Conservation (phyloP, 352 stramenopile genomes). For the Phytophthora constricta region DNA sequence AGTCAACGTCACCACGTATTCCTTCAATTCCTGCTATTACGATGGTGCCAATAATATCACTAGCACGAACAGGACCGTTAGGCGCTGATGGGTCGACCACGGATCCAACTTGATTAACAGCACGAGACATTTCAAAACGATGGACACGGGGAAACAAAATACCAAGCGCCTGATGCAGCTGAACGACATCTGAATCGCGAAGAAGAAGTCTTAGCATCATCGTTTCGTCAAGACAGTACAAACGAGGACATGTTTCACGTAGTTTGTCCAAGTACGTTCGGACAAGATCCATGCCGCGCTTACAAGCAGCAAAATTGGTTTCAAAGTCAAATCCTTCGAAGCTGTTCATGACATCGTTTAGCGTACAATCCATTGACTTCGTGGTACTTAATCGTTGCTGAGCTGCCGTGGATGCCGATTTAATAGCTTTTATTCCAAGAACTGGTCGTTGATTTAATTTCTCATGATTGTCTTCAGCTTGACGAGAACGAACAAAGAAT, state of each 20-base stretch:
- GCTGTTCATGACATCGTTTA: slow-evolving; percentile 47
- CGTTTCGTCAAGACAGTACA: slow-evolving; percentile 49
- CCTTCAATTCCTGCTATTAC: slow-evolving; percentile 33
- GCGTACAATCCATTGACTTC: slow-evolving; percentile 40
- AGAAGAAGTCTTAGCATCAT: slow-evolving; percentile 50
- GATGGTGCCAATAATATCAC: slow-evolving; percentile 26
- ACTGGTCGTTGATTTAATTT: slow-evolving; percentile 4
- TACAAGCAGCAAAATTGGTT: slow-evolving; percentile 37
- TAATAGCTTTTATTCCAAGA: slow-evolving; percentile 14
- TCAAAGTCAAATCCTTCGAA: slow-evolving; percentile 74
- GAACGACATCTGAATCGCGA: slow-evolving; percentile 44
- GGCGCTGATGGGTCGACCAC: slow-evolving; percentile 16
- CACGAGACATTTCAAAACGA: slow-evolving; percentile 36
- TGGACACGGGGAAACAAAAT: slow-evolving; percentile 50
- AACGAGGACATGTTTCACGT: slow-evolving; percentile 44
- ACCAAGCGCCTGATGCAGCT: slow-evolving; percentile 34
- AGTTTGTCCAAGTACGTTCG: slow-evolving; percentile 45
- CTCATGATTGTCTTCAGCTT: slow-evolving; percentile 6
- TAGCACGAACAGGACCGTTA: slow-evolving; percentile 2
- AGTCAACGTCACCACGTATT: neutral
- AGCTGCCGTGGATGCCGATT: neutral
- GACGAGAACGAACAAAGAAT: slow-evolving; percentile 42
- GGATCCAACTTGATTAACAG: slow-evolving; percentile 22
- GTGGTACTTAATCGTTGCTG: slow-evolving; percentile 9
- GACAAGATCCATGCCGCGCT: slow-evolving; percentile 47